phyloP scores from a whole-genome alignment of 495 filamentous ascomycete genomes.

The Chaetomium tenue region DNA sequence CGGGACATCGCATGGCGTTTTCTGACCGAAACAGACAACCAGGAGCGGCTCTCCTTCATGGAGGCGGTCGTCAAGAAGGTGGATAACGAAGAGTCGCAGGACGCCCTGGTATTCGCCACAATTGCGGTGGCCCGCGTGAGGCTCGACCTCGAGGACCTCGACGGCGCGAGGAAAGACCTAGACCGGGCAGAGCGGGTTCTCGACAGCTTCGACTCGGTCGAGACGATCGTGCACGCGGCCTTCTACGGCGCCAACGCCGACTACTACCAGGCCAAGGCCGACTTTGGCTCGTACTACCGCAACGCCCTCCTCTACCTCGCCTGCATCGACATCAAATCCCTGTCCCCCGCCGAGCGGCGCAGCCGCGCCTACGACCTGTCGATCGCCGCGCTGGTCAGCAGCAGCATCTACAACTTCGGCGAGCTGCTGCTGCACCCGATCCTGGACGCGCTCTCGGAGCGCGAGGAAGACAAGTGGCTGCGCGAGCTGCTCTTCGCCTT shows the following conservation, averaged over 20 bases:
- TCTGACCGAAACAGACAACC: constrained; percentile 59
- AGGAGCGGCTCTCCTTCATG: constrained; percentile 86
- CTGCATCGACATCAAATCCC: constrained; percentile 78
- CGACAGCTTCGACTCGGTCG: constrained; percentile 90
- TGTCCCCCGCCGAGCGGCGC: constrained; percentile 68
- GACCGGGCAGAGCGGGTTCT: constrained; percentile 83
- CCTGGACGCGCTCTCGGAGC: constrained; percentile 69
- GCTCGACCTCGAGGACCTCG: constrained; percentile 69
- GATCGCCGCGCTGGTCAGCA: constrained; percentile 87
- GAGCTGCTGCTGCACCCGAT: constrained; percentile 97
- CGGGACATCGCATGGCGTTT: constrained; percentile 14
- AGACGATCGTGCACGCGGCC: constrained; percentile 91
- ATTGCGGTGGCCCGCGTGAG: constrained; percentile 88
- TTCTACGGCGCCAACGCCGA: constrained; percentile 96
- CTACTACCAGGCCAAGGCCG: constrained; percentile 88
- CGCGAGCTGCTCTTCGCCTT: constrained; percentile 93
- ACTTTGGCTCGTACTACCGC: constrained; percentile 94
- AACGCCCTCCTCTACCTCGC: constrained; percentile 97
- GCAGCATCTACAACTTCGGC: constrained; percentile 98
- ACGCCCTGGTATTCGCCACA: constrained; percentile 92
- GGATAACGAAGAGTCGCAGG: constrained; percentile 87
- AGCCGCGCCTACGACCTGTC: constrained; percentile 86
- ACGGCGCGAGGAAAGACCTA: constrained; percentile 77
- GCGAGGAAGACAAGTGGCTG: constrained; percentile 70
- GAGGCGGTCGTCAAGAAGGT: constrained; percentile 80